A percentile compares a stretch with the other conserved stretches of the same genome.
These are phyloP conservation scores for Lentinula sp. DNA, from an alignment of 768 basidiomycete genomes.

Conservation along the genomic window DNA sequence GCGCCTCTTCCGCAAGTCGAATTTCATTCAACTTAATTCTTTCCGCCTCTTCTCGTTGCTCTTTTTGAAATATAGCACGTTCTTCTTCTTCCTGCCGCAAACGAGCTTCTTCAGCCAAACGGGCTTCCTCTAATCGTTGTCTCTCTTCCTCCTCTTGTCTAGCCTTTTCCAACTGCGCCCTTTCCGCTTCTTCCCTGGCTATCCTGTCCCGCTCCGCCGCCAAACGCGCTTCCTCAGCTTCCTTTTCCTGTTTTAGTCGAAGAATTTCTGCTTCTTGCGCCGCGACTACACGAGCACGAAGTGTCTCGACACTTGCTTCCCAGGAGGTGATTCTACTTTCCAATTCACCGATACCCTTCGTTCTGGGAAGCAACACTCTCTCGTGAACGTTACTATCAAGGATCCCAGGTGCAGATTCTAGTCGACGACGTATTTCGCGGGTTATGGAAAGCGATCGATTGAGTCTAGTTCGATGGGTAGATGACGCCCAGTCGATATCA, in stretches of 20 bases:
- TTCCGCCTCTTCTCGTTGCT: slow-evolving; percentile 1
- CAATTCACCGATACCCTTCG: slow-evolving; percentile 42
- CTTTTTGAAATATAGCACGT: slow-evolving; percentile 10
- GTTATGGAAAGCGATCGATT: slow-evolving; percentile 45
- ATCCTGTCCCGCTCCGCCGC: too few species aligned
- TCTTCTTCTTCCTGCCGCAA: slow-evolving; percentile 17
- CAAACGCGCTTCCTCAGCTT: too few species aligned
- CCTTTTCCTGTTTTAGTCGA: too few species aligned
- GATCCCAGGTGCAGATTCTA: slow-evolving; percentile 43
- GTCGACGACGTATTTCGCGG: slow-evolving; percentile 45
- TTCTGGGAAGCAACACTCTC: slow-evolving; percentile 40
- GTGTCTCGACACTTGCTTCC: slow-evolving; percentile 35
- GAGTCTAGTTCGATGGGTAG: slow-evolving; percentile 29
- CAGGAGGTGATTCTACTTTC: slow-evolving; percentile 43
- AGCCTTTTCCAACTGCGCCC: too few species aligned
- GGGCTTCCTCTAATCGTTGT: too few species aligned
- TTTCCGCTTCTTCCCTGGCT: too few species aligned
- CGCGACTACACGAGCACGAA: slow-evolving; percentile 33
- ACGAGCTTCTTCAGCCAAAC: too few species aligned
- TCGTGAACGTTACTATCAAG: slow-evolving; percentile 41
- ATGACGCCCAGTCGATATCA: slow-evolving; percentile 27
- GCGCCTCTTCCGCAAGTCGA: slow-evolving; percentile 13
- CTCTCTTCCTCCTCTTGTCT: too few species aligned
- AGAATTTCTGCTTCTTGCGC: slow-evolving; percentile 11
- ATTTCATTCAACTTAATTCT: background rate